These are phyloP conservation scores for Kwoniella bestiolae DNA, from an alignment of 768 basidiomycete species.

Conservation along the genomic window DNA sequence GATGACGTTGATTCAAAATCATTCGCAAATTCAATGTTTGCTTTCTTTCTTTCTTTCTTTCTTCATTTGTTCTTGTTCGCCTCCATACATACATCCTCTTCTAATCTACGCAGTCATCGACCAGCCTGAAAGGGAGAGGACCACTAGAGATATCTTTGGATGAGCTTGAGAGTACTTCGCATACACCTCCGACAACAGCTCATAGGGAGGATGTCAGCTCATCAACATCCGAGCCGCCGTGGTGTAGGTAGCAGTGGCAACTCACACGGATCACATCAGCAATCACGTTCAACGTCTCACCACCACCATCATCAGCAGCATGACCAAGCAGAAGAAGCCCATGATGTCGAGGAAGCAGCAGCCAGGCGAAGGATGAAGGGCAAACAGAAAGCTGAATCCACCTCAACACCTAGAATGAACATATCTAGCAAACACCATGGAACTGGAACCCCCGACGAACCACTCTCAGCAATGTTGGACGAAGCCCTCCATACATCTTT, in stretches of 20 bases:
- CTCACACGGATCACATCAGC: background rate
- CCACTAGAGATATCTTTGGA: too few relatives aligned
- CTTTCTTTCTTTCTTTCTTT: background rate
- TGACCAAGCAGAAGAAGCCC: background rate
- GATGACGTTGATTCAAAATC: slow-evolving; percentile 5
- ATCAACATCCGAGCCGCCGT: slow-evolving; percentile 7
- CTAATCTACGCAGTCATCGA: too few relatives aligned
- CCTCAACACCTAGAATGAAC: background rate
- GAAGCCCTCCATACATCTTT: slow-evolving; percentile 29
- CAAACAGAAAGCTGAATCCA: slow-evolving; percentile 17
- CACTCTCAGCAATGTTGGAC: slow-evolving; percentile 24
- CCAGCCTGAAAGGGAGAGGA: too few relatives aligned
- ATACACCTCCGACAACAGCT: background rate
- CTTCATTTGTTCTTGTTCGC: slow-evolving; percentile 2
- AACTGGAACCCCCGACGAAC: slow-evolving; percentile 19
- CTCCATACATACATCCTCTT: background rate
- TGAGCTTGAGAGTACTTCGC: background rate
- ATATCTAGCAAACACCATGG: background rate
- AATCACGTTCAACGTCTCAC: slow-evolving; percentile 4
- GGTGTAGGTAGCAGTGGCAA: too few relatives aligned
- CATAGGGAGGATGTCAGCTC: slow-evolving; percentile 7
- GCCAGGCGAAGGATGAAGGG: slow-evolving; percentile 14
- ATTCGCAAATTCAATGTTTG: background rate
- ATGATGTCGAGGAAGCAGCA: slow-evolving; percentile 10
- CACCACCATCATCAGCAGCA: slow-evolving; percentile 8